Conservation (phyloP, 106 monocot genomes). For the Cymbidium sinense region DNA sequence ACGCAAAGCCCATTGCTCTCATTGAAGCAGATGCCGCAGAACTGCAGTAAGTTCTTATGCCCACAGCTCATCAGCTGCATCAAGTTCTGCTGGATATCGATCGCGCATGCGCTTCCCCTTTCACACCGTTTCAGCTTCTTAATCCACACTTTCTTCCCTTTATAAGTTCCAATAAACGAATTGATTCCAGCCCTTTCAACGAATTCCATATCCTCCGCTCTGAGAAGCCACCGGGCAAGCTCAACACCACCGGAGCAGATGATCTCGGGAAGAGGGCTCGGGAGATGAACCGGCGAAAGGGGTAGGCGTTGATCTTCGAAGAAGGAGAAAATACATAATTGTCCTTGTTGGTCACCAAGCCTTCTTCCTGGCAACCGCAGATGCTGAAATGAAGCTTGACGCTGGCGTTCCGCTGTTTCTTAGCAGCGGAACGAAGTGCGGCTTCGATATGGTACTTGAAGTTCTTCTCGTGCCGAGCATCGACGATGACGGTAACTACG, state of each 20-base stretch:
- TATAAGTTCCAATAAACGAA: constrained; percentile 58
- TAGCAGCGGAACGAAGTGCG: constrained; percentile 45
- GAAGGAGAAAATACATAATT: constrained; percentile 8
- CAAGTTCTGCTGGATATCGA: constrained; percentile 64
- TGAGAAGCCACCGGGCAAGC: constrained; percentile 57
- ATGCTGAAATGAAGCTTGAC: constrained; percentile 87
- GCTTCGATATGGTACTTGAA: constrained; percentile 52
- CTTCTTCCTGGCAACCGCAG: constrained; percentile 78
- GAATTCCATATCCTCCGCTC: constrained; percentile 50
- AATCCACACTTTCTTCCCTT: constrained; percentile 61
- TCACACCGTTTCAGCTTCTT: constrained; percentile 70
- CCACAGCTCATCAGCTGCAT: constrained; percentile 87
- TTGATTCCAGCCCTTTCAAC: constrained; percentile 32
- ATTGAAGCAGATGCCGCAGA: constrained; percentile 63
- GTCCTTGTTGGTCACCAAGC: constrained; percentile 14
- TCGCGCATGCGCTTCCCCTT: constrained; percentile 57
- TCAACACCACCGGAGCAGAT: constrained; percentile 57
- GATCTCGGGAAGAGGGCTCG: constrained; percentile 39
- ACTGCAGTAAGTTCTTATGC: constrained; percentile 62
- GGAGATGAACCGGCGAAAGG: constrained; percentile 27
- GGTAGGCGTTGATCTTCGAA: neutral
- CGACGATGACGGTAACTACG: constrained; percentile 41
- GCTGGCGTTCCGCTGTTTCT: constrained; percentile 38
- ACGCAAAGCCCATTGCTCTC: constrained; percentile 71
- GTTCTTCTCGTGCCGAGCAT: constrained; percentile 32